Conservation (phyloP, 1,284 basidiomycete species). For the Sporisorium exsertum region DNA sequence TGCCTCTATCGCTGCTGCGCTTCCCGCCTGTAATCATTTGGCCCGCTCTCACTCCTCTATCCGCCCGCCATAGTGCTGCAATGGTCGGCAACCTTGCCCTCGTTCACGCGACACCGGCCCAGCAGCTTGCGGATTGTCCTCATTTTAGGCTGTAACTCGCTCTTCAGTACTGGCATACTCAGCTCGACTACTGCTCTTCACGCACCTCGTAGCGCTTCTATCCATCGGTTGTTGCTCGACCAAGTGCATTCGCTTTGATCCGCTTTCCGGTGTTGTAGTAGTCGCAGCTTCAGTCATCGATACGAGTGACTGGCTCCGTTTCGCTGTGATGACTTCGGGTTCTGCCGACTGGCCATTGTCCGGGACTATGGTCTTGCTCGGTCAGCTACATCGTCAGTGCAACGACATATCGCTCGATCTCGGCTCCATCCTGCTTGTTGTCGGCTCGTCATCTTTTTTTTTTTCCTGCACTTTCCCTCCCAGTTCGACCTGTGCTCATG, state of each 20-base stretch:
- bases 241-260: neutral
- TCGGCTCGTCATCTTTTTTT: neutral
- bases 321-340: neutral
- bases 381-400: neutral
- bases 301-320: neutral
- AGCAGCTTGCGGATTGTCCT: neutral
- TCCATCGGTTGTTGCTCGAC: neutral
- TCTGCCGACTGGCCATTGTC: neutral
- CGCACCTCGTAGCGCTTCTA: neutral
- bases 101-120: neutral
- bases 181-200: neutral
- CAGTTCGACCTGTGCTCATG: neutral
- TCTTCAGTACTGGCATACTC: neutral
- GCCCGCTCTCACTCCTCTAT: neutral
- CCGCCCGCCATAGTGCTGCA: neutral
- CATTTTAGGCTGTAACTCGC: neutral
- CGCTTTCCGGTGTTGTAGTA: neutral
- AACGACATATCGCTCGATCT: neutral
- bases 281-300: neutral
- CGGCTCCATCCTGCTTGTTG: neutral
- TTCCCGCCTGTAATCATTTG: conserved; percentile 6
- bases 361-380: neutral
- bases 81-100: neutral
- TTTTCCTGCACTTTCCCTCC: neutral
- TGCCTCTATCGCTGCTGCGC: neutral